Evolutionary conservation across 305 asterid genomes (phyloP), one percentile per base, ranked within the genome.

Genomic region (Fraxinus velutina): DNA sequence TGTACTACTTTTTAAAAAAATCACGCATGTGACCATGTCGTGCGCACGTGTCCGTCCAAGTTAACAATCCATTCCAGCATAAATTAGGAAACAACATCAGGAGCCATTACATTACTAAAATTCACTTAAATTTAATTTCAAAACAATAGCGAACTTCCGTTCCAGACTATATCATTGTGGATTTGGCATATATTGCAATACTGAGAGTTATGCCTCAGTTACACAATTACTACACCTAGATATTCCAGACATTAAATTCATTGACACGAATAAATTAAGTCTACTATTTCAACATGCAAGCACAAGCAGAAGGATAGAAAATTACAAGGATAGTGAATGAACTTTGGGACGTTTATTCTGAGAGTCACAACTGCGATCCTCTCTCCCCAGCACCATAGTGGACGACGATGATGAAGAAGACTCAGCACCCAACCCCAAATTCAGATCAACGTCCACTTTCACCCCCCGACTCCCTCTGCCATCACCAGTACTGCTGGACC

Each of bases 261-360:
- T 30, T 29, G 12, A 70, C 10, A 32, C 13, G 8, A 32, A 70
- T 30, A 32, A 70, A 30, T 13, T 30, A 70, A 15, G 42, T 70
- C 21, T 6, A 32, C 22, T 15, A 32, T 70, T 17, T 42, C 62
- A 55, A 37, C 75, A 22, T 9, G 34, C 50, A 68, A 15, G 21
- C 8, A 34, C 0, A 19, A 24, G 24, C 32, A 75, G 30, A 66
- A 32, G 30, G 34, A 75, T 33, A 21, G 42, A 75, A 60, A 62
- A 80, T 92, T 86, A 95, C 99, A 90, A 86, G 39, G 96, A 83
- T 75, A 91, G 84, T 17, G 98, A 87, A 80, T 89, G 92, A 88
- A 92, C 90, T 93, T 92, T 96, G 71, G 98, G 97, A 37, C 98
- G 92, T 88, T 96, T 96, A 79, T 86, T 93, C 77, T 86, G 94